Percentiles rank a stretch among this genome's conserved stretches.
Evolutionary conservation across 2,329 filamentous ascomycete species (phyloP).

Genomic region (Colletotrichum liaoningense): DNA sequence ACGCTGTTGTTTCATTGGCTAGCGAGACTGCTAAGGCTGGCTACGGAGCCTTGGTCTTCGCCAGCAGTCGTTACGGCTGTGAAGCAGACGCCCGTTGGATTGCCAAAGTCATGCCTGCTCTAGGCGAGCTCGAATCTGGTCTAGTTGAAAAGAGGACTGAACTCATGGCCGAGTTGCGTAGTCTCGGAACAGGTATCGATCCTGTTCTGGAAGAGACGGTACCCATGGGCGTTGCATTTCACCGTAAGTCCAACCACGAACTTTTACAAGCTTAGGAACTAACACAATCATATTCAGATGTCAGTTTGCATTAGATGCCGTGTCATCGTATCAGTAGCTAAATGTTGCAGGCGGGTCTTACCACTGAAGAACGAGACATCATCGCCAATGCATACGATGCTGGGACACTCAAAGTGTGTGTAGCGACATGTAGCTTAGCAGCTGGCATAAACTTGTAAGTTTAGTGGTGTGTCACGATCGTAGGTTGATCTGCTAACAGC

Average conservation of each 20-base stretch:
- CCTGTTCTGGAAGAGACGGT: slow-evolving; percentile 73
- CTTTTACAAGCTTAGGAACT: not conserved
- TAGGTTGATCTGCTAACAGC: slow-evolving; percentile 26
- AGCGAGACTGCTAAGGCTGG: slow-evolving; percentile 76
- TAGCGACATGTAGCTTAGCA: slow-evolving; percentile 84
- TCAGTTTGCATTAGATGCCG: slow-evolving; percentile 36
- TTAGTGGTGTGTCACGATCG: not conserved
- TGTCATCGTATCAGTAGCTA: slow-evolving; percentile 29
- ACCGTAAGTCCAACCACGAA: slow-evolving; percentile 61
- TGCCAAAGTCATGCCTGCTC: slow-evolving; percentile 71
- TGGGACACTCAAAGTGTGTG: slow-evolving; percentile 75
- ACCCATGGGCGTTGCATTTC: slow-evolving; percentile 77
- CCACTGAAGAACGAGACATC: slow-evolving; percentile 79
- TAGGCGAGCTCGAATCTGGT: slow-evolving; percentile 55
- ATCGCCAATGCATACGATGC: slow-evolving; percentile 77
- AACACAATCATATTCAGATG: slow-evolving; percentile 45
- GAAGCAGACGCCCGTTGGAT: slow-evolving; percentile 77
- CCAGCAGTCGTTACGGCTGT: slow-evolving; percentile 74
- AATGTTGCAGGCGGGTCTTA: slow-evolving; percentile 69
- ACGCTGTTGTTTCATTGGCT: slow-evolving; percentile 77
- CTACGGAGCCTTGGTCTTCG: slow-evolving; percentile 80
- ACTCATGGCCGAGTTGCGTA: slow-evolving; percentile 73
- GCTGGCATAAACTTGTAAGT: slow-evolving; percentile 79
- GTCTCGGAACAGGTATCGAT: slow-evolving; percentile 74
- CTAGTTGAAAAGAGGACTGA: slow-evolving; percentile 71